These are phyloP conservation scores for Lasiodiplodia sp. DNA, from an alignment of 2,329 filamentous ascomycete species.

Conservation along the genomic window DNA sequence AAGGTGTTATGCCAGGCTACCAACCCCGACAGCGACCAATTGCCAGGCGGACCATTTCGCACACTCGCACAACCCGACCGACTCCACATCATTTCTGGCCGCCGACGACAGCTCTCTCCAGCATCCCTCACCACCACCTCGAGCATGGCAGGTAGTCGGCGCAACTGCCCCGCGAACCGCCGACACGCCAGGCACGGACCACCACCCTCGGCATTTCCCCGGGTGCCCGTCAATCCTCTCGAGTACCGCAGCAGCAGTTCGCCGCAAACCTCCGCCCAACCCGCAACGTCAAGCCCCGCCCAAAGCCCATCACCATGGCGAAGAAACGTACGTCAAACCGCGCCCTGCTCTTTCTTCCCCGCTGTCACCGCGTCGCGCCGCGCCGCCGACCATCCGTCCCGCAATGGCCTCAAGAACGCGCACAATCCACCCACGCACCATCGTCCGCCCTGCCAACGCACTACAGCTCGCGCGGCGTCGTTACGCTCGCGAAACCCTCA, in stretches of 20 bases:
- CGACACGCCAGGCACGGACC: neutral
- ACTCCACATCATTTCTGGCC: neutral
- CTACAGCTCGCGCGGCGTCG: too few species aligned
- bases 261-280: neutral
- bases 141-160: neutral
- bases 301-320: neutral
- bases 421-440: neutral
- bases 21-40: too few species aligned
- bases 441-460: too few species aligned
- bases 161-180: neutral
- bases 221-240: neutral
- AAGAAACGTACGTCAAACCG: conserved; percentile 5
- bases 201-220: neutral
- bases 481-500: too few species aligned
- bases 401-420: neutral
- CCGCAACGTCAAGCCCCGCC: neutral
- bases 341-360: neutral
- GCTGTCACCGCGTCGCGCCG: neutral
- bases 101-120: neutral
- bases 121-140: neutral
- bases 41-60: too few species aligned
- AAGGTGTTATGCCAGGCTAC: too few species aligned
- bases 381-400: neutral
- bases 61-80: neutral
- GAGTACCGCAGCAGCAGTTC: neutral